phyloP scores from a whole-genome alignment of 441 rosid species.

The Pelargonium citronellum region DNA sequence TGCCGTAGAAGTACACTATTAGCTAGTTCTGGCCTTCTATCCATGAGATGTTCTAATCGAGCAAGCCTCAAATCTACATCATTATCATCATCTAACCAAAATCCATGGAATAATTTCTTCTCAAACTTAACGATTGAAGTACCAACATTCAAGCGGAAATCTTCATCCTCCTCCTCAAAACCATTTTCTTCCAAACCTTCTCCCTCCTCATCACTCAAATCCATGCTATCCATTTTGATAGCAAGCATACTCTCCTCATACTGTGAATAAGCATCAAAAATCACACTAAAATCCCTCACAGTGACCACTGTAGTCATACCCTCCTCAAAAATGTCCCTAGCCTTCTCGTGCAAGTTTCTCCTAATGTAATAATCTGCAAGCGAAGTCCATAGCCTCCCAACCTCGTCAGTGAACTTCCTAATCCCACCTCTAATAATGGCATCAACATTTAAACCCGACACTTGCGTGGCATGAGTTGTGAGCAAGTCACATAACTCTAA shows the following conservation, averaged over 20 bases:
- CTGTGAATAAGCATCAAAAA: constrained; percentile 74
- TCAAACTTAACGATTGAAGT: constrained; percentile 47
- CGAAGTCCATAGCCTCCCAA: constrained; percentile 88
- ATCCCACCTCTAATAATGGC: constrained; percentile 93
- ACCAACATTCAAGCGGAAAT: constrained; percentile 51
- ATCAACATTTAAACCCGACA: constrained; percentile 84
- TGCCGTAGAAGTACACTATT: constrained; percentile 86
- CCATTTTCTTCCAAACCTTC: constrained; percentile 34
- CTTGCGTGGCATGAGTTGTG: constrained; percentile 68
- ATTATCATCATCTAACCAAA: constrained; percentile 75
- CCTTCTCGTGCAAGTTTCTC: constrained; percentile 77
- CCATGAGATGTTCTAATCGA: constrained; percentile 63
- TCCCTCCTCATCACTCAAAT: constrained; percentile 53
- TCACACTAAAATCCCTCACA: constrained; percentile 82
- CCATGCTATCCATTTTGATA: constrained; percentile 58
- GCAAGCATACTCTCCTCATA: constrained; percentile 78
- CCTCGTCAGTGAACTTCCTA: constrained; percentile 83
- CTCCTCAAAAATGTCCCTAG: constrained; percentile 85
- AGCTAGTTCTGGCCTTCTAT: constrained; percentile 78
- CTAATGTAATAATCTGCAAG: constrained; percentile 90
- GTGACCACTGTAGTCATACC: constrained; percentile 91
- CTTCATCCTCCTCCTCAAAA: constrained; percentile 44
- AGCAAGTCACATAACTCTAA: constrained; percentile 81
- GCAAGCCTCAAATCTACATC: constrained; percentile 81
- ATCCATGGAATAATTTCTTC: constrained; percentile 62